Percentiles rank a stretch among this genome's conserved stretches.
phyloP scores from a whole-genome alignment of 2,329 filamentous ascomycete species.

The Ascochyta pisi region DNA sequence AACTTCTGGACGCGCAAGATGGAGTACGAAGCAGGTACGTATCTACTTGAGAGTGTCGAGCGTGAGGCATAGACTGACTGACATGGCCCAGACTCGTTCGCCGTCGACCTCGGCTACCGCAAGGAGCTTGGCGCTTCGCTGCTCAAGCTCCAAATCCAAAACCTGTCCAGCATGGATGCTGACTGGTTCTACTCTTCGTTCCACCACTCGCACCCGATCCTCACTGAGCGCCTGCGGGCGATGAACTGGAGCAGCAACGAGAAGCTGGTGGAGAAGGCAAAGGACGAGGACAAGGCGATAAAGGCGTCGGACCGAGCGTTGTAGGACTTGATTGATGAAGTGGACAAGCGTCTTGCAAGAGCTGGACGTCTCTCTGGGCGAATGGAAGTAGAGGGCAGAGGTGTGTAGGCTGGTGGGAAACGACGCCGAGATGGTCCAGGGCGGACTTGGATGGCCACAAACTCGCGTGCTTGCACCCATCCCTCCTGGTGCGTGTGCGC shows the following conservation, averaged over 20 bases:
- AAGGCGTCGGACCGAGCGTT: conserved; percentile 80
- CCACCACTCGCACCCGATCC: conserved; percentile 96
- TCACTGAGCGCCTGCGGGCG: conserved; percentile 90
- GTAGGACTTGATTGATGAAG: conserved; percentile 51
- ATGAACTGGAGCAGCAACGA: conserved; percentile 81
- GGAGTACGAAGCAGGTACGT: conserved; percentile 86
- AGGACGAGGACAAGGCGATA: conserved; percentile 65
- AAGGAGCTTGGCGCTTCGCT: conserved; percentile 83
- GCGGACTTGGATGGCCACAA: not conserved
- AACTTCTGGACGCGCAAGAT: conserved; percentile 94
- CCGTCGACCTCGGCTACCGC: conserved; percentile 81
- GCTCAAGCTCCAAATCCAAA: conserved; percentile 98
- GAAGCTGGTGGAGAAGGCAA: conserved; percentile 59
- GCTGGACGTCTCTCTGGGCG: not conserved
- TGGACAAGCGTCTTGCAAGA: not conserved
- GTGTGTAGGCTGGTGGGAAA: not conserved
- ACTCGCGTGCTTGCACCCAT: not conserved
- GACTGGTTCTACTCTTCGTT: conserved; percentile 99
- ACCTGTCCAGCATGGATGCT: conserved; percentile 97
- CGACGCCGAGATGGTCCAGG: not conserved
- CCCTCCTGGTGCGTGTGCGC: not conserved
- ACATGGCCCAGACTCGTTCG: conserved; percentile 72
- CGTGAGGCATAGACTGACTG: conserved; percentile 12
- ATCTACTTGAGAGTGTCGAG: conserved; percentile 1
- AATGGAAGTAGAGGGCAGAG: not conserved